Evolutionary conservation across 2,329 filamentous ascomycete genomes (phyloP).

Genomic region (Alternaria novae-zelandiae): DNA sequence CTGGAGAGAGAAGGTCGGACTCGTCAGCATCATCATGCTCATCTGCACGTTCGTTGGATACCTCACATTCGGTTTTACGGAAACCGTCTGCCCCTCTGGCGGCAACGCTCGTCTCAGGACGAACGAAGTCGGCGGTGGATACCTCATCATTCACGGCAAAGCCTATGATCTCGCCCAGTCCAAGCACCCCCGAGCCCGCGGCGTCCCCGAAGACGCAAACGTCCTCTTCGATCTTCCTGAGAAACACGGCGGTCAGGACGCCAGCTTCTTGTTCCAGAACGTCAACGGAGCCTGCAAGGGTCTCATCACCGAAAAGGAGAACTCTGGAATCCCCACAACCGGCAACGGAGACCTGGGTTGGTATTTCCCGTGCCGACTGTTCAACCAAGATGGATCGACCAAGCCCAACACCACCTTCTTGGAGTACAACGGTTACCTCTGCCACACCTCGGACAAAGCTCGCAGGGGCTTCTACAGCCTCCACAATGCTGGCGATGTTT

Average conservation of each 20-base stretch:
- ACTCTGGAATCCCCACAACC: constrained; percentile 82
- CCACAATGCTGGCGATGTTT: constrained; percentile 79
- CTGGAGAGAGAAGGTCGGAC: constrained; percentile 97
- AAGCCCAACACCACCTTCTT: constrained; percentile 74
- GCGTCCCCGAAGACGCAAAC: constrained; percentile 76
- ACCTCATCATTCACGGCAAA: constrained; percentile 95
- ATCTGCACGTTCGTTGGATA: constrained; percentile 93
- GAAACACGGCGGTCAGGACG: constrained; percentile 86
- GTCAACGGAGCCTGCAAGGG: constrained; percentile 97
- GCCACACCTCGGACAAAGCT: constrained; percentile 76
- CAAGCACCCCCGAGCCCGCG: constrained; percentile 78
- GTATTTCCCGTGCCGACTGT: constrained; percentile 94
- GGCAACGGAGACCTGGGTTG: constrained; percentile 75
- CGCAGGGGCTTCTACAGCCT: constrained; percentile 80
- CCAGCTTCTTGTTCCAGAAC: constrained; percentile 97
- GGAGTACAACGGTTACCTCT: constrained; percentile 84
- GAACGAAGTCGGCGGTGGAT: constrained; percentile 81
- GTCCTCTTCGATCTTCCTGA: constrained; percentile 85
- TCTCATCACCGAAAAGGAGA: constrained; percentile 74
- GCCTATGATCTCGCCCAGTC: constrained; percentile 85
- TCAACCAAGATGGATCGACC: constrained; percentile 91
- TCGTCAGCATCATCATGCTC: constrained; percentile 89
- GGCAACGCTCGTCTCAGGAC: constrained; percentile 72
- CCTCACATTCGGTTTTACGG: constrained; percentile 94
- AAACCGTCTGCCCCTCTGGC: constrained; percentile 79